A percentile compares a stretch with the other conserved stretches of the same genome.
phyloP scores from a whole-genome alignment of 148 eudicot genomes.

The Suaeda aralocaspica region DNA sequence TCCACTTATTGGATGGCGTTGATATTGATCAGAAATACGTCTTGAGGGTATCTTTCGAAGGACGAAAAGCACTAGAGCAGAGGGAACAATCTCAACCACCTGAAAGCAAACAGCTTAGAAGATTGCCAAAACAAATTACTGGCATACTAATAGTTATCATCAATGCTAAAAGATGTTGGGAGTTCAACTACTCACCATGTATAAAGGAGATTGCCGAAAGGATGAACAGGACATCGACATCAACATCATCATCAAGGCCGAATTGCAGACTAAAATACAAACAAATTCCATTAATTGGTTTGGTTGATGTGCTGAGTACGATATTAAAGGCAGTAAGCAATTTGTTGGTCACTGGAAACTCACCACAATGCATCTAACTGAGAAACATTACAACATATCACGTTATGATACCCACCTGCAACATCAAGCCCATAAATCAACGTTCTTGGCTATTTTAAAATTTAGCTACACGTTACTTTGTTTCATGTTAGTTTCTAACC shows the following conservation, averaged over 20 bases:
- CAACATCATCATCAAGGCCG: constrained; percentile 40
- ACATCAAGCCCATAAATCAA: constrained; percentile 16
- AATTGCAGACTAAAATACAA: constrained; percentile 32
- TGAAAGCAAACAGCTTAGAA: constrained; percentile 16
- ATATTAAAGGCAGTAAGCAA: background rate
- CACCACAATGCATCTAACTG: constrained; percentile 56
- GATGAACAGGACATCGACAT: constrained; percentile 53
- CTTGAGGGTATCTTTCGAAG: constrained; percentile 62
- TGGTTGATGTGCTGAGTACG: background rate
- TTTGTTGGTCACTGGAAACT: constrained; percentile 11
- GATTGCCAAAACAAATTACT: background rate
- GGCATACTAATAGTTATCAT: background rate
- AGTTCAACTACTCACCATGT: constrained; percentile 34
- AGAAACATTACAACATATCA: constrained; percentile 60
- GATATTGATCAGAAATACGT: constrained; percentile 52
- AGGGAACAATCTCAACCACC: constrained; percentile 60
- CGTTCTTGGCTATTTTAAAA: no score
- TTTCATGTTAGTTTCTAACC: no score
- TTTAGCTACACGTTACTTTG: no score
- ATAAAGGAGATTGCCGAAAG: constrained; percentile 45
- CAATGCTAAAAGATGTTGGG: background rate
- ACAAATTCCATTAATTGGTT: background rate
- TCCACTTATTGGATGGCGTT: constrained; percentile 39
- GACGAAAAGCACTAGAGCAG: constrained; percentile 57
- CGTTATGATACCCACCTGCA: constrained; percentile 64